Evolutionary conservation across 2,329 filamentous ascomycete genomes (phyloP), one percentile per base, ranked within the genome.

Genomic region (Claviceps sorghi): DNA sequence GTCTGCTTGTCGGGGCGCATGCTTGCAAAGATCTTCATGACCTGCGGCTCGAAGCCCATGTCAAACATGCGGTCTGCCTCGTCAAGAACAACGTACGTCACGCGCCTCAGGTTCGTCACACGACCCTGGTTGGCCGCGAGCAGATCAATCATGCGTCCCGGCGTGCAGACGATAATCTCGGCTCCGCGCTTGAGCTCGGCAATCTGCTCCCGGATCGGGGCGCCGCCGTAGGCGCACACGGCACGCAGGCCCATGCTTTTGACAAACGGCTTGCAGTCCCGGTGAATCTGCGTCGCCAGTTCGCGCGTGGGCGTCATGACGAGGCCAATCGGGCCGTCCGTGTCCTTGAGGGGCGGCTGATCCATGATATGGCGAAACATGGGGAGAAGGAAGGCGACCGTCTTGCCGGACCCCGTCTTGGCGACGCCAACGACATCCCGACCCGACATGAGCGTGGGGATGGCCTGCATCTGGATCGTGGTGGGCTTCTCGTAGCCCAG

Each of bases 61-160:
- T 98, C 93, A 65, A 97, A 96, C 93, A 98, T 97, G 56, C 93
- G 85, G 68, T 98, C 93, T 48, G 93, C 93, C 70, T 98, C 93
- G 64, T 98, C 93, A 41, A 98, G 79, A 11, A 98, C 93, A 26
- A 96, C 82, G 65, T 97, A 98, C 0, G 88, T 93, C 13, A 95
- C 88, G 57, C 93, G 80, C 59, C 79, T 82, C 53, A 98, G 75
- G 62, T 94, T 97, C 13, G 91, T 95, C 10, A 97, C 90, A 56
- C 90, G 82, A n/a, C 91, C 91, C 58, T 87, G 84, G 64, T 97
- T 98, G 50, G 90, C 89, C 42, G 89, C 88, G 34, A 98, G 74
- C 19, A 98, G 78, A 72, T 98, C 93, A 61, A 98, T 96, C 76
- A 97, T 85, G 53, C 93, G 86, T 22, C 93, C 93, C 17, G 93